Conservation (phyloP, 2,329 filamentous ascomycete species). For the Colletotrichum costaricense region DNA sequence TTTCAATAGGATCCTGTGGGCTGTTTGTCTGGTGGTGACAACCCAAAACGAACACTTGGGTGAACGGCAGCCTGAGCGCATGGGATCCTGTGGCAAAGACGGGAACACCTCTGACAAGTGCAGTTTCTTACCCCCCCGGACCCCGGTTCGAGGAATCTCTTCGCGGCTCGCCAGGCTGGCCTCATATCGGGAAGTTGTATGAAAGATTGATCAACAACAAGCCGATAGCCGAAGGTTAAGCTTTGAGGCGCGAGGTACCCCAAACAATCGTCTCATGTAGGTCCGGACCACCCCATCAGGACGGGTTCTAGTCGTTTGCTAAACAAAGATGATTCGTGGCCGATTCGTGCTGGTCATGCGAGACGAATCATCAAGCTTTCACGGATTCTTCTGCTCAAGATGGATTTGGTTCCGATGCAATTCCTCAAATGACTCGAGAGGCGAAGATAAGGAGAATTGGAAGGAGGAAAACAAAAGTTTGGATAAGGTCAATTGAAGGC, state of each 20-base stretch:
- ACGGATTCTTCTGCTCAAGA: constrained; percentile 6
- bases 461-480: constrained; percentile 21
- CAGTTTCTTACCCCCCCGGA: constrained; percentile 18
- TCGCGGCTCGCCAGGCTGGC: neutral
- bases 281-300: neutral
- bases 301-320: constrained; percentile 20
- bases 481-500: constrained; percentile 35
- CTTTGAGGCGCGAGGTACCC: constrained; percentile 18
- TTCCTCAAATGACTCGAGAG: constrained; percentile 20
- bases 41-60: constrained; percentile 33
- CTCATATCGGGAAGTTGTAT: neutral
- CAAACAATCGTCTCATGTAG: neutral
- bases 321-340: neutral
- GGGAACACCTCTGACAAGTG: constrained; percentile 25
- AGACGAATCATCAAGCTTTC: constrained; percentile 16
- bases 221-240: constrained; percentile 29
- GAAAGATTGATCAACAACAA: constrained; percentile 6
- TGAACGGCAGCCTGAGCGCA: constrained; percentile 33
- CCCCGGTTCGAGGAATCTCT: neutral
- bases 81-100: constrained; percentile 19
- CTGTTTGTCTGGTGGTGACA: constrained; percentile 24
- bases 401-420: constrained; percentile 14
- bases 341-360: constrained; percentile 30
- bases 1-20: constrained; percentile 28
- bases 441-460: neutral